Base-by-base conservation (phyloP, 495 filamentous ascomycete species). In the Daldinia childiae region DNA sequence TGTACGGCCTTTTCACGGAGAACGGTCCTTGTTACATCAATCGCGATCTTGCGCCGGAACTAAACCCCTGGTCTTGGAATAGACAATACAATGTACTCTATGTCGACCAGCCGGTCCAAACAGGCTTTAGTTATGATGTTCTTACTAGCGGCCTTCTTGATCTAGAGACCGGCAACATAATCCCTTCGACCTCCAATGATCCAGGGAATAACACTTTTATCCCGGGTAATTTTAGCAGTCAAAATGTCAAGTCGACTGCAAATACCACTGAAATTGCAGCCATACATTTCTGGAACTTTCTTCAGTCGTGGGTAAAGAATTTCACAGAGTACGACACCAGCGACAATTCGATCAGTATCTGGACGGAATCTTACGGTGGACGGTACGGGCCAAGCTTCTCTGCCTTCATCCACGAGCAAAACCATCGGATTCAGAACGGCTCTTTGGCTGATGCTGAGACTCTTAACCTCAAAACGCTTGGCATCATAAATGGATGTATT, bases 401-500 rank as follows among this genome's bases (percentile, higher is more conserved):
- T 73, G 73, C 78, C 15, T 85, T 86, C 70, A 90, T 90, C 76
- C 80, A 87, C 39, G 74, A 88, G 14, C 88, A 90, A 70, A 91
- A 91, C 69, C 66, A 79, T 29, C 74, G 74, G 50, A 85, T 87
- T 30, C 74, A 71, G 1, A 79, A 81, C 64, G 85, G 86, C 2
- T 80, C 82, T 19, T 71, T 83, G 41, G 69, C 76, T 19, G 81
- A 76, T 21, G 82, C 80, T 1, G 76, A 82, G 14, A 70, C 78
- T 51, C 81, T 91, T 17, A 82, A 85, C 45, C 78, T 91, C 32
- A 83, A 82, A 62, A 86, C 87, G 26, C 76, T 89, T 11, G 82
- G 86, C 8, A 85, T 89, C 41, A 69, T 91, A 51, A 95, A 94
- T 76, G 92, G 90, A n/a, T 91, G 90, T 71, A 83, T 94, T 32